Evolutionary conservation across 2,329 filamentous ascomycete species (phyloP), one percentile per base, ranked within the genome.

Genomic region (Epichloe bromicola): DNA sequence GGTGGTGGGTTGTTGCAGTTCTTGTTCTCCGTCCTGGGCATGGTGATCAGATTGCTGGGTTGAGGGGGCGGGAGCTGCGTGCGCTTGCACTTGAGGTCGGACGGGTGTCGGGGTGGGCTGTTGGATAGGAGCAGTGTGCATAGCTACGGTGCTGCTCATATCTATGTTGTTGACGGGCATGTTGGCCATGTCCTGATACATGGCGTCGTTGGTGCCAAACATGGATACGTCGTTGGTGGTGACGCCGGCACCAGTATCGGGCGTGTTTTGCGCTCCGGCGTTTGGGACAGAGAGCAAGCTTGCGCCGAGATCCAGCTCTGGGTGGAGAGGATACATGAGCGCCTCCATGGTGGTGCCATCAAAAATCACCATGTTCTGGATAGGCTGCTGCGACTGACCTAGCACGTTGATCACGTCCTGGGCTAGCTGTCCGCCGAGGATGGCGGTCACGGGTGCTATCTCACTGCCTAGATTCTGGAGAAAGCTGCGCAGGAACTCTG

Each of bases 331-430:
- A 64, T 93, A 95, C 57, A 93, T 82, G 2, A 82, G 82, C 0
- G 85, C 87, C 57, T 86, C 79, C 67, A 87, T 86, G 44, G 76
- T 78, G 58, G 88, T 86, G 14, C 90, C 90, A 65, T 97, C 89
- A 61, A 97, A 95, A 19, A 97, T 73, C 47, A 95, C 78, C 65
- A 95, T 81, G 66, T 98, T 98, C 70, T 98, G 93, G 41, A 98
- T 85, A 1, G 93, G 93, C 67, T 96, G 93, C 70, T 97, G 89
- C 40, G 86, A 82, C 64, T 86, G 82, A 46, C 90, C 88, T 5
- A 97, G 78, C 34, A 96, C 90, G 61, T 97, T 97, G 70, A 98
- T 97, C 48, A 95, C 89, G 64, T 98, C 93, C 69, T 98, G 93
- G 1, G 91, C 88, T 15, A 98, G 76, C 65, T 90, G 82, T 10